Evolutionary conservation across 2,329 filamentous ascomycete genomes (phyloP).

Genomic region (Talaromyces funiculosus): DNA sequence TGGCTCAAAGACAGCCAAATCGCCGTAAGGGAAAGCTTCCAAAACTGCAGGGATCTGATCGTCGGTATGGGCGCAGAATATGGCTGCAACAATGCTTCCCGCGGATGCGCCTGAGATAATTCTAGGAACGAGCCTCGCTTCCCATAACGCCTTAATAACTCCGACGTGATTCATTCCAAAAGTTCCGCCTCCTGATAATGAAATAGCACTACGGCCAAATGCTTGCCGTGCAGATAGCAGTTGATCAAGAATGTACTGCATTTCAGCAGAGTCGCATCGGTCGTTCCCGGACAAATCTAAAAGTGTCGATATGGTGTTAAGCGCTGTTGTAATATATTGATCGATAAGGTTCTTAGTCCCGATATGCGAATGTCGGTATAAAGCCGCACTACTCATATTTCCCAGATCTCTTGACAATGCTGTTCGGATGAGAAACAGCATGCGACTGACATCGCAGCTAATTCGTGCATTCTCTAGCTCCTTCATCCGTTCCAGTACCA

Average conservation of each 20-base stretch:
- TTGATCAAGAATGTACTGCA: conserved; percentile 59
- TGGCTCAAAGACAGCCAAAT: conserved; percentile 73
- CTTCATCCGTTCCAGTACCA: conserved; percentile 64
- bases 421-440: conserved; percentile 77
- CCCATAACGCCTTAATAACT: conserved; percentile 74
- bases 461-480: conserved; percentile 70
- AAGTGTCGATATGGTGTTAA: conserved; percentile 67
- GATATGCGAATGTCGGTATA: conserved; percentile 78
- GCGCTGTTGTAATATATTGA: conserved; percentile 72
- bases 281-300: conserved; percentile 56
- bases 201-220: conserved; percentile 75
- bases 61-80: conserved; percentile 71
- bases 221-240: conserved; percentile 69
- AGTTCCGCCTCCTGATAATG: conserved; percentile 79
- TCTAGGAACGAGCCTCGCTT: conserved; percentile 68
- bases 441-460: conserved; percentile 65
- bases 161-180: conserved; percentile 92
- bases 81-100: conserved; percentile 76
- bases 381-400: conserved; percentile 73
- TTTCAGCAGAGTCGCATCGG: conserved; percentile 50
- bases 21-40: conserved; percentile 67
- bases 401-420: conserved; percentile 74
- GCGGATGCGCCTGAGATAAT: conserved; percentile 86
- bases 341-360: conserved; percentile 87
- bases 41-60: conserved; percentile 69